Percentiles rank a stretch among this genome's conserved stretches.
phyloP scores from a whole-genome alignment of 2,329 filamentous ascomycete species.

The Macroventuria anomochaeta region DNA sequence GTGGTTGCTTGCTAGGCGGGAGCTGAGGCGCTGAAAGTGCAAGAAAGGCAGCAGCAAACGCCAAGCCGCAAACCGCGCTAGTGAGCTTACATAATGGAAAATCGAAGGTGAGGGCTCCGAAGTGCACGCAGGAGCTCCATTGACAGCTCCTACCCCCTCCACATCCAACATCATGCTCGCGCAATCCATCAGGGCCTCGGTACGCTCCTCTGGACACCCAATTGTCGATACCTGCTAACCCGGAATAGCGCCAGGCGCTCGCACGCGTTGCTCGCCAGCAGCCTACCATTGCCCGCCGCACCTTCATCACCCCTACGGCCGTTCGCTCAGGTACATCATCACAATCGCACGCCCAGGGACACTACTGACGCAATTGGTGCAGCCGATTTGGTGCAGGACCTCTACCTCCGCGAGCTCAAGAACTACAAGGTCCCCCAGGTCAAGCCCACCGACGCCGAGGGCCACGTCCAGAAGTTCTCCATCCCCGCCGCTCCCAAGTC shows the following conservation, averaged over 20 bases:
- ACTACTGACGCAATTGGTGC: slow-evolving; percentile 45
- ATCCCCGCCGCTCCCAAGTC: slow-evolving; percentile 82
- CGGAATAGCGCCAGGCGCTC: slow-evolving; percentile 64
- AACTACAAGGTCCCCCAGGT: slow-evolving; percentile 85
- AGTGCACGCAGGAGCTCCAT: slow-evolving; percentile 26
- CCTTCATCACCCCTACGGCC: slow-evolving; percentile 67
- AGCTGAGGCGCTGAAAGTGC: slow-evolving; percentile 2
- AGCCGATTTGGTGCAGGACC: slow-evolving; percentile 98
- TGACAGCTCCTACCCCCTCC: slow-evolving; percentile 36
- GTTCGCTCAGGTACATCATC: slow-evolving; percentile 65
- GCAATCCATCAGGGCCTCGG: slow-evolving; percentile 67
- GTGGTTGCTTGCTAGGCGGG: slow-evolving; percentile 17
- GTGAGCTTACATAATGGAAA: slow-evolving; percentile 8
- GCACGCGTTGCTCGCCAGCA: slow-evolving; percentile 66
- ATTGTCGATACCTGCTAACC: slow-evolving; percentile 34
- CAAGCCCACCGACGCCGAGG: slow-evolving; percentile 87
- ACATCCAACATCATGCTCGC: slow-evolving; percentile 60
- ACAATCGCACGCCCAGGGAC: slow-evolving; percentile 25
- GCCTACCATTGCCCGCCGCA: slow-evolving; percentile 63
- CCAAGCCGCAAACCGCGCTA: slow-evolving; percentile 24
- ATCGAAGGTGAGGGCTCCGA: slow-evolving; percentile 14
- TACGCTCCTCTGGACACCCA: slow-evolving; percentile 46
- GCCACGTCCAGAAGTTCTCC: slow-evolving; percentile 87
- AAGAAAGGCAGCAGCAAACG: slow-evolving; percentile 8
- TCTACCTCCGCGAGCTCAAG: slow-evolving; percentile 96